Base-by-base conservation (phyloP, 345 rosid genomes). In the Rhodomyrtus tomentosa region DNA sequence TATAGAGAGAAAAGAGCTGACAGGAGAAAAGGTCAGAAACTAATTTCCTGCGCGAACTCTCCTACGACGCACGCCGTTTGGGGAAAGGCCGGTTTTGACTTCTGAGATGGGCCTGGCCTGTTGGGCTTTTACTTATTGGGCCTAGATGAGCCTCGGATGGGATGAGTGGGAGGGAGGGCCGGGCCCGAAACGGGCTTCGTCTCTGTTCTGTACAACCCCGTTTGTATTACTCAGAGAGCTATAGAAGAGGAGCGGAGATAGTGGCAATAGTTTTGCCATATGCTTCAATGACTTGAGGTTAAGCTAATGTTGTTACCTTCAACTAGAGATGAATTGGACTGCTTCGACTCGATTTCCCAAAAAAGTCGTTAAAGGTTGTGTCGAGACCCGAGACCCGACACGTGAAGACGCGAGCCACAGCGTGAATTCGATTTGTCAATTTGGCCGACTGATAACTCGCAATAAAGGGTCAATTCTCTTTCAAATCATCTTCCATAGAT, bases 301-400 rank as follows among this genome's bases (percentile, higher is more conserved):
- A 8, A 16, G 22, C 42, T 32, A 68, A 68, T 42, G 12, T 18
- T 18, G 8, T 68, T 68, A 68, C 45, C 45, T 38, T 18, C 5
- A 5, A 4, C 24, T 8, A 68, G 12, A 18, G 76, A 68, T 16
- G 18, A 36, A 4, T 7, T 11, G 13, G 32, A 68, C 24, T 4
- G 20, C 20, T 6, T 7, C 0, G 10, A 32, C 20, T 29, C 1
- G 1, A 38, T 18, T 45, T 68, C 24, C n/a, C n/a, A n/a, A 0
- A 62, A 24, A 32, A 68, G 13, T 0, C 0, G 0, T 16, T 36
- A 7, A 18, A 68, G 6, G 42, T 20, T 1, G 4, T 8, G 22
- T 32, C 9, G 42, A 2, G 42, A 40, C 42, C 4, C 21, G 6
- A 62, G 74, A 16, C 42, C 6, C 10, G 7, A 68, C 3, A 68